phyloP scores from a whole-genome alignment of 345 rosid species.

The Brassica cretica region DNA sequence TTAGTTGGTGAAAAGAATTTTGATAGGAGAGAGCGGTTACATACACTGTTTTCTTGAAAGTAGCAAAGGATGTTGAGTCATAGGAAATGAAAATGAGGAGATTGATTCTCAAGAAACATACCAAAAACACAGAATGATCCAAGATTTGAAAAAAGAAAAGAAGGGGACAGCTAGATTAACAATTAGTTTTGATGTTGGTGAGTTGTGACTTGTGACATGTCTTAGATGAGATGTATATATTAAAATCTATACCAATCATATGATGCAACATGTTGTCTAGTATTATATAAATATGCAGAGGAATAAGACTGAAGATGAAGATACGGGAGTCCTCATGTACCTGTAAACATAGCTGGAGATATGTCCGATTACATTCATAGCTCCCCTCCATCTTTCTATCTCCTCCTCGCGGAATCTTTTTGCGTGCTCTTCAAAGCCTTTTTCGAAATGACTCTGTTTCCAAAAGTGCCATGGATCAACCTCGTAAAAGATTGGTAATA shows the following conservation, averaged over 20 bases:
- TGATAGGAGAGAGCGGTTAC: not conserved
- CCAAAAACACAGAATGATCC: not conserved
- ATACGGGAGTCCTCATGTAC: not conserved
- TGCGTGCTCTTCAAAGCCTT: slow-evolving; percentile 37
- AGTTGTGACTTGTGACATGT: not conserved
- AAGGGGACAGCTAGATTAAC: not conserved
- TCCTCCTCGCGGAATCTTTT: slow-evolving; percentile 31
- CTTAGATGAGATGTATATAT: not conserved
- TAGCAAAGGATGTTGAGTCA: not conserved
- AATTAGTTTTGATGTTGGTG: not conserved
- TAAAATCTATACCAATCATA: not conserved
- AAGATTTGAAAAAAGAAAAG: not conserved
- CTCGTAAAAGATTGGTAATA: slow-evolving; percentile 49
- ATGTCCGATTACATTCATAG: slow-evolving; percentile 45
- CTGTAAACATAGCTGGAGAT: slow-evolving; percentile 38
- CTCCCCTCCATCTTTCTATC: slow-evolving; percentile 44
- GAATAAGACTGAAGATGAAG: not conserved
- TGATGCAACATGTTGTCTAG: not conserved
- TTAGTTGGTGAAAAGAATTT: not conserved
- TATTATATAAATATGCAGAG: not conserved
- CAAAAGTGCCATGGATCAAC: slow-evolving; percentile 51
- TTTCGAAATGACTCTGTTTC: slow-evolving; percentile 41
- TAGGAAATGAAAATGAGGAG: not conserved
- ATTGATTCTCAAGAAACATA: not conserved
- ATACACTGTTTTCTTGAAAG: not conserved